Evolutionary conservation across 2,329 filamentous ascomycete genomes (phyloP).

Genomic region (Trichoderma sp.): DNA sequence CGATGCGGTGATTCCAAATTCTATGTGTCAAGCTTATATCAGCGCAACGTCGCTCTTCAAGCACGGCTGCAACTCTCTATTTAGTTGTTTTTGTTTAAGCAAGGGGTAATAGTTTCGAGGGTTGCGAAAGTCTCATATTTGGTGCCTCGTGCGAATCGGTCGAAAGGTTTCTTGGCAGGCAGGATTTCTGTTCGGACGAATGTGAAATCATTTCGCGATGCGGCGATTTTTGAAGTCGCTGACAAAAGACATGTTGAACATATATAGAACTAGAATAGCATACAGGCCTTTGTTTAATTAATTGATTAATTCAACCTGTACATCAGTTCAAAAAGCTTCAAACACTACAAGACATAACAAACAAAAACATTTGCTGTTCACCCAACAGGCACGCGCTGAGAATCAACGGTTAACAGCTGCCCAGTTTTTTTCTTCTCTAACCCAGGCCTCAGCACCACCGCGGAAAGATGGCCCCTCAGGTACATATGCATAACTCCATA

Average conservation of each 20-base stretch:
- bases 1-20: not conserved
- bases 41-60: not conserved
- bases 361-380: not conserved
- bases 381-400: not conserved
- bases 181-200: not conserved
- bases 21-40: slow-evolving; percentile 15
- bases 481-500: too few relatives aligned
- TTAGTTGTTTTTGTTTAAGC: not conserved
- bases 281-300: not conserved
- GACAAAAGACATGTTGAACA: not conserved
- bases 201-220: not conserved
- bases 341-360: not conserved
- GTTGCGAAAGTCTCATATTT: not conserved
- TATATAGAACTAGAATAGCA: not conserved
- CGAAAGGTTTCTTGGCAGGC: not conserved
- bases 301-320: not conserved
- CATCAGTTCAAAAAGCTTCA: not conserved
- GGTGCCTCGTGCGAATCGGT: not conserved
- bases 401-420: not conserved
- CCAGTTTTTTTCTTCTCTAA: not conserved
- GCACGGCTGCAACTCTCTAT: not conserved
- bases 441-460: not conserved
- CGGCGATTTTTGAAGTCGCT: not conserved
- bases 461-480: not conserved
- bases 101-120: not conserved